Percentiles rank a stretch among this genome's conserved stretches.
Evolutionary conservation across 805 yeast species (phyloP).

Genomic region (Helenozyma baotianmanensis): DNA sequence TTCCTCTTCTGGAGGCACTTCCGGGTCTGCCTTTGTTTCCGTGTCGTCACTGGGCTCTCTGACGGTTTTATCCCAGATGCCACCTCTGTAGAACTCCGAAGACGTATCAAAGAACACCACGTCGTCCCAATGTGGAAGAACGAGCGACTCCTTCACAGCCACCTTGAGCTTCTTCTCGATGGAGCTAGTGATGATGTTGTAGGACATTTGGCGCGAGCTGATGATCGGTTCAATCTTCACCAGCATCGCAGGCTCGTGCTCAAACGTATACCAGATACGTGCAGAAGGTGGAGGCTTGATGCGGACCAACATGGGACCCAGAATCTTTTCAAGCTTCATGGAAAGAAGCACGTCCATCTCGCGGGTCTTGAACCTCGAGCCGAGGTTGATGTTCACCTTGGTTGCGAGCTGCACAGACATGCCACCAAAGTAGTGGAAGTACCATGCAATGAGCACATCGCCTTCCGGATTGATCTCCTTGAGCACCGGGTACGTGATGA

Average conservation of each 20-base stretch:
- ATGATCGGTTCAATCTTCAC: constrained; percentile 86
- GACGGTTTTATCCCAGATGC: constrained; percentile 71
- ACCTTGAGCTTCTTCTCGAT: constrained; percentile 77
- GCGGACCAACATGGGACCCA: constrained; percentile 67
- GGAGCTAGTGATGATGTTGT: constrained; percentile 71
- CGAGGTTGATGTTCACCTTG: constrained; percentile 68
- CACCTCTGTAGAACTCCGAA: constrained; percentile 80
- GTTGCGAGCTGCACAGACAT: constrained; percentile 75
- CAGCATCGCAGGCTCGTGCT: constrained; percentile 69
- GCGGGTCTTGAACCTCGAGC: constrained; percentile 66
- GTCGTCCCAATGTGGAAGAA: constrained; percentile 87
- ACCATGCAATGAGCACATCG: constrained; percentile 53
- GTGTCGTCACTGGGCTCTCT: constrained; percentile 1
- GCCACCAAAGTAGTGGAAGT: constrained; percentile 71
- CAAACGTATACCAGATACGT: constrained; percentile 88
- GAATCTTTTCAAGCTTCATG: constrained; percentile 60
- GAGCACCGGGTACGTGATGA: constrained; percentile 67
- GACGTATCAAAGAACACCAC: constrained; percentile 62
- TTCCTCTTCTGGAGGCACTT: constrained; percentile 1
- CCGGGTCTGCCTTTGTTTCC: neutral
- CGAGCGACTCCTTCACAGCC: constrained; percentile 73
- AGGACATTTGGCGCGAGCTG: constrained; percentile 75
- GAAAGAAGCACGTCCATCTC: constrained; percentile 73
- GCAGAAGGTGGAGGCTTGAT: constrained; percentile 89
- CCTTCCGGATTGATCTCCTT: constrained; percentile 78